Conservation (phyloP, 176 grass and related monocot species). For the Ananas comosus region DNA sequence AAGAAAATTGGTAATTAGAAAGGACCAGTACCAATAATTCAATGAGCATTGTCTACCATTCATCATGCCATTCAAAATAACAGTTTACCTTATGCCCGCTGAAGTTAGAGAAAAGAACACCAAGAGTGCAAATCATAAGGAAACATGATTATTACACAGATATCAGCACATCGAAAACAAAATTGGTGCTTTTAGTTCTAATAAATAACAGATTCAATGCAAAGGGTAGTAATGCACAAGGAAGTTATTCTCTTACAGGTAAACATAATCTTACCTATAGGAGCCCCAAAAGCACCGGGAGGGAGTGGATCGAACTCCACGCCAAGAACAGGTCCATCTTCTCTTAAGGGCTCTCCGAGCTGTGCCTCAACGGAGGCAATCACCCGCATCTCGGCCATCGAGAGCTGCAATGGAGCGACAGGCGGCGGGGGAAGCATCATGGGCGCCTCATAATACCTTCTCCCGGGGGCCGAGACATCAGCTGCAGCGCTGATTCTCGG, state of each 20-base stretch:
- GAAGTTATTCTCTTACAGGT: neutral
- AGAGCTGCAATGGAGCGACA: constrained; percentile 24
- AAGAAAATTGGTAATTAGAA: no score
- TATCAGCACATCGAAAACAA: no score
- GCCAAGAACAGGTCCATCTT: constrained; percentile 78
- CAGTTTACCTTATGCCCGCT: no score
- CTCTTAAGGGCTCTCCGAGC: constrained; percentile 65
- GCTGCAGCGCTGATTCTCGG: constrained; percentile 35
- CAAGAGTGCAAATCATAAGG: no score
- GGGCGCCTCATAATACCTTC: constrained; percentile 53
- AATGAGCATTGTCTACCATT: no score
- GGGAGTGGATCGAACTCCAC: constrained; percentile 75
- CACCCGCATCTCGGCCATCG: constrained; percentile 22
- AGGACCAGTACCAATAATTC: no score
- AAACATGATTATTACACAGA: no score
- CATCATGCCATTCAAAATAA: no score
- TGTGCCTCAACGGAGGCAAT: constrained; percentile 48
- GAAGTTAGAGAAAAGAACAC: no score
- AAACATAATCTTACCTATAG: constrained; percentile 46
- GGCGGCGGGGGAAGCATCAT: constrained; percentile 30
- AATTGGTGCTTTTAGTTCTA: neutral
- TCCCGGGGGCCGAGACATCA: constrained; percentile 31
- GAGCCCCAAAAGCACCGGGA: constrained; percentile 83
- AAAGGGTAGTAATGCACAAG: neutral
- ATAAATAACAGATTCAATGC: neutral